A percentile compares a stretch with the other conserved stretches of the same genome.
phyloP scores from a whole-genome alignment of 2,329 filamentous ascomycete genomes.

The Seiridium unicorne region DNA sequence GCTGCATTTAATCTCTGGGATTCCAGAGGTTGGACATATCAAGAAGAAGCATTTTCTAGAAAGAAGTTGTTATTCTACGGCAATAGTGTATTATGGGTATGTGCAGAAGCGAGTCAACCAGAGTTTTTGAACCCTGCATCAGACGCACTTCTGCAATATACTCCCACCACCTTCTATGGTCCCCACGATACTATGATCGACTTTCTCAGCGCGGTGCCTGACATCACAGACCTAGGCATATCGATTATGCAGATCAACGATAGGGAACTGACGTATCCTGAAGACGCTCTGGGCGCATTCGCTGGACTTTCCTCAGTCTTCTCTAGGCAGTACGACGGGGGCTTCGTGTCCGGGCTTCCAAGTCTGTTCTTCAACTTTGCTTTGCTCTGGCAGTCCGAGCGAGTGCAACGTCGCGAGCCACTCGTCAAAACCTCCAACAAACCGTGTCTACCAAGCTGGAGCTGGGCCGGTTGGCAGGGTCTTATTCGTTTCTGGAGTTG shows the following conservation, averaged over 20 bases:
- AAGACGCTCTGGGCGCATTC: not conserved
- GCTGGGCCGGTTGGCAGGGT: not conserved
- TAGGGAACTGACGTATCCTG: not conserved
- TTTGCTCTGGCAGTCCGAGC: not conserved
- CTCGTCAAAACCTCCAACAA: not conserved
- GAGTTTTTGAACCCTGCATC: not conserved
- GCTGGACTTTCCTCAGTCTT: not conserved
- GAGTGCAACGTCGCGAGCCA: not conserved
- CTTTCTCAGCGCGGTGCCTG: not conserved
- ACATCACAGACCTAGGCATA: not conserved
- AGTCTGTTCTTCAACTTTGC: not conserved
- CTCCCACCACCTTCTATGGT: not conserved
- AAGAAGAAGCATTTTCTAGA: not conserved
- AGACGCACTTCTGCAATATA: not conserved
- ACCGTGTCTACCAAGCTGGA: not conserved
- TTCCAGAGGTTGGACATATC: not conserved
- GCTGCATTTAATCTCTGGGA: not conserved
- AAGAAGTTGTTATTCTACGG: not conserved
- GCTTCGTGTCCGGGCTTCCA: not conserved
- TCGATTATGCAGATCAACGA: not conserved
- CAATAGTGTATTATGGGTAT: not conserved
- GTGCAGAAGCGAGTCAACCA: not conserved
- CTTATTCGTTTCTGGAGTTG: not conserved
- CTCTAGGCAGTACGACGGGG: not conserved
- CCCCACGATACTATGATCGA: not conserved